A percentile compares a stretch with the other conserved stretches of the same genome.
phyloP scores from a whole-genome alignment of 2,329 filamentous ascomycete species.

The Bretziella fagacearum region DNA sequence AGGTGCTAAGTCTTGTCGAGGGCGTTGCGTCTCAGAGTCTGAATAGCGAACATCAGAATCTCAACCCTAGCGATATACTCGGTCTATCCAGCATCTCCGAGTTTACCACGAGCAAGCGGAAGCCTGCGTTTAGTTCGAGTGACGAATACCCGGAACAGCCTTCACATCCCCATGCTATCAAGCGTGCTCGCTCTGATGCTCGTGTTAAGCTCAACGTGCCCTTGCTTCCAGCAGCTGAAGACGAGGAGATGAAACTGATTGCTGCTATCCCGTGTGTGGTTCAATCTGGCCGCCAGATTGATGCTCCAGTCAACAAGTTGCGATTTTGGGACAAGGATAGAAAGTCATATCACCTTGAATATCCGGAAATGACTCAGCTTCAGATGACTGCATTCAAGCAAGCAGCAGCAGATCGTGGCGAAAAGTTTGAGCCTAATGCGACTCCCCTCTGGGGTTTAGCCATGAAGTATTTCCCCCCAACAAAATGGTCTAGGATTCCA shows the following conservation, averaged over 20 bases:
- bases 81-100: slow-evolving; percentile 17
- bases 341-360: slow-evolving; percentile 41
- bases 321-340: slow-evolving; percentile 41
- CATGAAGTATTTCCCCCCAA: slow-evolving; percentile 41
- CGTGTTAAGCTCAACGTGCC: slow-evolving; percentile 17
- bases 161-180: slow-evolving; percentile 24
- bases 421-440: slow-evolving; percentile 36
- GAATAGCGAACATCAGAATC: slow-evolving; percentile 17
- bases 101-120: slow-evolving; percentile 38
- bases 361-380: slow-evolving; percentile 46
- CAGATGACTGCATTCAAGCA: slow-evolving; percentile 38
- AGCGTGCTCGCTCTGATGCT: slow-evolving; percentile 35
- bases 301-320: slow-evolving; percentile 37
- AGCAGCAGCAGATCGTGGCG: slow-evolving; percentile 32
- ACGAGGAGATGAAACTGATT: slow-evolving; percentile 30
- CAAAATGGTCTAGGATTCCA: slow-evolving; percentile 13
- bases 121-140: slow-evolving; percentile 33
- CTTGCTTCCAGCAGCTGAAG: slow-evolving; percentile 22
- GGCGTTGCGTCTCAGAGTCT: slow-evolving; percentile 40
- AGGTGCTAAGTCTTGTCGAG: slow-evolving; percentile 34
- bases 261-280: slow-evolving; percentile 33
- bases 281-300: slow-evolving; percentile 39
- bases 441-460: slow-evolving; percentile 38
- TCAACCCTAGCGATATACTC: neutral
- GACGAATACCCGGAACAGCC: slow-evolving; percentile 30